Base-by-base conservation (phyloP, 1,284 basidiomycete genomes). In the Fistulinella cinereoalba region DNA sequence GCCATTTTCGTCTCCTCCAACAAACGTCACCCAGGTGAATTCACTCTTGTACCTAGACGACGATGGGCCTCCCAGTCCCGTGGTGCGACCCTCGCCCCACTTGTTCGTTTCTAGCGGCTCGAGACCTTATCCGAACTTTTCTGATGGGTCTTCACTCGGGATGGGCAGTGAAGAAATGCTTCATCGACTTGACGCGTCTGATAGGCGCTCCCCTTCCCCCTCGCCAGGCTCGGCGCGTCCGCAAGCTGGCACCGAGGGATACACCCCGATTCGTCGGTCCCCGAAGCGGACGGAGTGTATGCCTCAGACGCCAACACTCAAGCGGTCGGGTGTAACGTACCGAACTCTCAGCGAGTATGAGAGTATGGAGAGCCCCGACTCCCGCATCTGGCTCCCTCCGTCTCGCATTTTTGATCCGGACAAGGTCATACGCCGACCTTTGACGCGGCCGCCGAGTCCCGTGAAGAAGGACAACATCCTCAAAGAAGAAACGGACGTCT, bases 361-460 rank as follows among this genome's bases (percentile, higher is more conserved):
- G 11, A 47, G 46, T 12, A 31, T 15, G 23, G 22, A 49, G 42
- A 40, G 38, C 4, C 33, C 49, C 22, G 66, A 68, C 40, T 25
- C 62, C 43, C 62, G 64, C 9, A 13, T 67, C 18, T 68, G 64
- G 65, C 43, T 53, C 34, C 66, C 64, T 6, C 38, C 41, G 38
- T 32, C 53, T 28, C 64, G 57, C 10, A 10, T 48, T 23, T 67
- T 65, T 34, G 50, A 68, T 41, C 58, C 61, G 12, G 49, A 48
- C 48, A 62, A 56, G 40, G 41, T 68, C 37, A 64, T 62, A 40
- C 37, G 46, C 29, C 41, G 51, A 40, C 53, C 58, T 36, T 24
- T 29, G 34, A 57, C 56, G 32, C 56, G 58, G 33, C 45, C 56
- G 6, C 33, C 57, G 11, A 65, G 53, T 41, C 62, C 60, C 16